Base-by-base conservation (phyloP, 2,329 filamentous ascomycete species). In the Alternaria sp. region DNA sequence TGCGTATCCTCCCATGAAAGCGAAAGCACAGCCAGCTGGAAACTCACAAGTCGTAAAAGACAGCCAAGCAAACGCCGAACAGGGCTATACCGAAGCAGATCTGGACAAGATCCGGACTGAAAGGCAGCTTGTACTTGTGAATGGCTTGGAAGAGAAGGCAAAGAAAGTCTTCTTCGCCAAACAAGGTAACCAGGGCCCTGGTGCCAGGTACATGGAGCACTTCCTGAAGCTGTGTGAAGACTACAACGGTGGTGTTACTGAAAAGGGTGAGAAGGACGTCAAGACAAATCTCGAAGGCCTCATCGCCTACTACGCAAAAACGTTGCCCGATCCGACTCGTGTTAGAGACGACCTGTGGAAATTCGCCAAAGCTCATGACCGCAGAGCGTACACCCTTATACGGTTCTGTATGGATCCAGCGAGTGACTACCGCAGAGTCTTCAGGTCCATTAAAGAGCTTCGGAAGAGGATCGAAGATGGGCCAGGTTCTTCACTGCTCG, bases 341-440 rank as follows among this genome's bases (percentile, higher is more conserved):
- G 90, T 92, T 18, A 87, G 86, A 34, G 86, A 88, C 16, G 93
- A 98, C 78, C 82, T 99, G 12, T 90, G 92, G 81, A 96, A 92
- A 71, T 98, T 97, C 75, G 93, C 93, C 38, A 97, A 94, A 78
- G 85, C 90, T 69, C 92, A 98, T 72, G 94, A 99, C 75, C 90
- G 94, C 53, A 90, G 95, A 57, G 91, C 88, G 70, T 98, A 97
- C 78, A 91, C 96, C 72, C 87, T 99, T 22, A 89, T 97, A 67
- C 90, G 91, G 59, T 97, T 94, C 76, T 89, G 93, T 54, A 92
- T 94, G 76, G 90, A 89, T 30, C 89, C 92, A 4, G 91, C 94
- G 64, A 94, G 91, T 70, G 95, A 99, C 74, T 98, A 97, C 78
- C 91, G 93, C 71, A 97, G 92, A 40, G 92, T 97, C 45, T 88